Conservation (phyloP, 1,284 basidiomycete genomes). For the Cryptococcus maquisensis region DNA sequence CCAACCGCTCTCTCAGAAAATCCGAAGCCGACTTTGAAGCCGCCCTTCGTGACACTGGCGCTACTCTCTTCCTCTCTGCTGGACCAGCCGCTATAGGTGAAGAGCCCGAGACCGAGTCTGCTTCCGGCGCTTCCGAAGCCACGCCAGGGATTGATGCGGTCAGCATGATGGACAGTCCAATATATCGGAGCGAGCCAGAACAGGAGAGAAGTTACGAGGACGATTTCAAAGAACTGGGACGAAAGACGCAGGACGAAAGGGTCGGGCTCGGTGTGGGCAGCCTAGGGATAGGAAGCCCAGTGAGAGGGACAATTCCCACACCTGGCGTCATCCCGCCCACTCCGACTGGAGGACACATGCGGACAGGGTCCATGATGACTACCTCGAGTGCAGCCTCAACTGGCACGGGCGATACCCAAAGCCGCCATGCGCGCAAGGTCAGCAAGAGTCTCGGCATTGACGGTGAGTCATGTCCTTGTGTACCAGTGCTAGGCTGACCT, state of each 20-base stretch:
- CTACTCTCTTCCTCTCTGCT: conserved; percentile 33
- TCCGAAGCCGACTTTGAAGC: conserved; percentile 35
- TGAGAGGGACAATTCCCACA: not conserved
- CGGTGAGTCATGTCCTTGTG: conserved; percentile 24
- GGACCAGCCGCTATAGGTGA: conserved; percentile 11
- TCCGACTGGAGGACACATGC: conserved; percentile 16
- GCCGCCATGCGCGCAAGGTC: conserved; percentile 8
- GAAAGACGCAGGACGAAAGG: not conserved
- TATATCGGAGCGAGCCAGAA: conserved; percentile 3
- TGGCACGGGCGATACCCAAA: conserved; percentile 4
- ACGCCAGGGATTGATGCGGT: not conserved
- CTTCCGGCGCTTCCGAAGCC: not conserved
- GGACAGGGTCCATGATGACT: conserved; percentile 7
- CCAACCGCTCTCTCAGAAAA: conserved; percentile 16
- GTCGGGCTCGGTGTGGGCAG: conserved; percentile 4
- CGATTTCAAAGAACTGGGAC: conserved; percentile 14
- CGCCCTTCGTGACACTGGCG: conserved; percentile 26
- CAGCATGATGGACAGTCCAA: not conserved
- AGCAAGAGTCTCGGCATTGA: conserved; percentile 34
- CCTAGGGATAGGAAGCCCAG: conserved; percentile 1
- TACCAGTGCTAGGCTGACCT: not conserved
- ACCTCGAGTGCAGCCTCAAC: conserved; percentile 7
- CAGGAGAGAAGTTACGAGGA: conserved; percentile 32
- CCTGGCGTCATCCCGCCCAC: conserved; percentile 29
- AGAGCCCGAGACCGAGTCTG: conserved; percentile 3